Evolutionary conservation across 2,329 filamentous ascomycete genomes (phyloP), one percentile per base, ranked within the genome.

Genomic region (Tolypocladium cylindrosporum): DNA sequence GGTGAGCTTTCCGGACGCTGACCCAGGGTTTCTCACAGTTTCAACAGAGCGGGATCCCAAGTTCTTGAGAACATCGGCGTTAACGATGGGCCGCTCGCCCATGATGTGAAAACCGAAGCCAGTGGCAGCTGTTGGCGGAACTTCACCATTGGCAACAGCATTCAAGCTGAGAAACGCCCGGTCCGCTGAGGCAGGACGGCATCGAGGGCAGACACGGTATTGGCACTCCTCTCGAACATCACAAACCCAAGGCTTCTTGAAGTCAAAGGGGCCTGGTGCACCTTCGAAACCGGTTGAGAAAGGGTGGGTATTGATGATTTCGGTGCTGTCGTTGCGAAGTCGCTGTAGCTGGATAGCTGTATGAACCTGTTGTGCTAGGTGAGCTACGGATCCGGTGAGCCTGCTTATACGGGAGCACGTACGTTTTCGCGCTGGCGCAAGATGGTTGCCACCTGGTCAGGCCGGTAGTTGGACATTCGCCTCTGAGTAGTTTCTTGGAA

Each of bases 91-190:
- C n/a, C 80, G 69, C 8, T 67, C 64, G 34, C 74, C 65, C 40
- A 72, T 55, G 7, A 72, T 63, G 55, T 80, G 74, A 59, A 85
- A 85, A 16, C 81, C 78, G 61, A 76, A 84, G 1, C 79, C 82
- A 1, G 73, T 70, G 8, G 77, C 78, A 5, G 76, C 78, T 5
- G 75, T 77, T 6, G 79, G 73, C 1, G 76, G 75, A 4, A 83
- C 69, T 54, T 83, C 78, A 8, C 74, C 80, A 27, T 77, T 67
- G n/a, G 71, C 66, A 27, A 85, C 70, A 4, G 74, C 77, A 60
- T 81, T 67, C 21, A 85, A 69, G 61, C 78, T 80, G 27, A 84
- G 67, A 59, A 71, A 81, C 1, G 75, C 66, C 36, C 81, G 76
- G 16, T 77, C 72, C 27, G 69, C 66, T 34, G 70, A 74, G 1